Base-by-base conservation (phyloP, 257 asterid genomes). In the Fraxinus pennsylvanica region DNA sequence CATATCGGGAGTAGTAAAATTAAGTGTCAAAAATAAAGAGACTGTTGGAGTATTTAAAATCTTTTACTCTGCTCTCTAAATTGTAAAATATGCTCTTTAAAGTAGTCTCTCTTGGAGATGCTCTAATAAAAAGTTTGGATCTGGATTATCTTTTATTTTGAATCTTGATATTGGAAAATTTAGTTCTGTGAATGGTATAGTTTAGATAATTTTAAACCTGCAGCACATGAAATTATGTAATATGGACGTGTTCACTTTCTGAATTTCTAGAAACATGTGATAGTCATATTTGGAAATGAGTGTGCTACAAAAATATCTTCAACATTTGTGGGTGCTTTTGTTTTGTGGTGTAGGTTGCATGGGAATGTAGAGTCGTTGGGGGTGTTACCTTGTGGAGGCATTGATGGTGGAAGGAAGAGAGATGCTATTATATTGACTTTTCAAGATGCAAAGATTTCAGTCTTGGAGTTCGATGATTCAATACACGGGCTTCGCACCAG, bases 341-440 rank as follows among this genome's bases (percentile, higher is more conserved):
- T 72, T 70, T n/a, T 68, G 27, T 81, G 71, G 69, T 81, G 84
- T 79, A 95, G 99, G 89, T 85, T 95, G 91, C 98, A 95, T 78
- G 99, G 98, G 70, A 95, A 95, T 87, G 94, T 95, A 84, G 97
- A 95, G 86, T 90, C 98, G 9, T 78, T 95, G 83, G 96, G 89
- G 14, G 87, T 95, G 74, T 84, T 95, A 78, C 82, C 96, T 17
- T 85, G 85, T 38, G 98, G 98, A 61, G 89, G 91, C 36, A 81
- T 84, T 86, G 95, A 89, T 83, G 92, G 89, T 52, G 97, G 96
- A 74, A 91, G 80, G 90, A 87, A 85, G 84, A 91, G 97, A 77
- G 99, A 91, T 82, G 86, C 98, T n/a, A 87, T 95, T 79, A 89
- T 95, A 78, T 82, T 95, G 86, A 86, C 94, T 65, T 95, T 93